Conservation (phyloP, 345 rosid genomes). For the Lenwebbia sp. region DNA sequence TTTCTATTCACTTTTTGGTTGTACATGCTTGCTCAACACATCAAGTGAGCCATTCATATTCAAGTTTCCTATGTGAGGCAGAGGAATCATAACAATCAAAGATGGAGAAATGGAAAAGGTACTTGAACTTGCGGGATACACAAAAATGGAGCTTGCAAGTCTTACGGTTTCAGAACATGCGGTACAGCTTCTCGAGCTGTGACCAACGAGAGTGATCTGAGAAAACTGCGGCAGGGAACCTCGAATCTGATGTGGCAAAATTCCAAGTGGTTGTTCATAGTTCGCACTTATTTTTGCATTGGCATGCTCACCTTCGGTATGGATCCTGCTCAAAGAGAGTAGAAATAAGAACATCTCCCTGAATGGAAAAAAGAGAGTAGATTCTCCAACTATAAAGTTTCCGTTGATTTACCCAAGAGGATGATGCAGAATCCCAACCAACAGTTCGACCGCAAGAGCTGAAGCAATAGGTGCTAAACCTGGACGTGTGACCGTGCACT, state of each 20-base stretch:
- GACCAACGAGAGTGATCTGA: conserved; percentile 72
- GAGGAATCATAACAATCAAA: background rate
- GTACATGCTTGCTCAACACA: background rate
- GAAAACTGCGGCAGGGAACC: conserved; percentile 80
- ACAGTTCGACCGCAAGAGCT: conserved; percentile 80
- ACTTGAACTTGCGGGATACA: background rate
- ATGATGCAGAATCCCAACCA: conserved; percentile 75
- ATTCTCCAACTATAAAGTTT: background rate
- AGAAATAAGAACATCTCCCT: background rate
- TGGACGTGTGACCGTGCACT: conserved; percentile 96
- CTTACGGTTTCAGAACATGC: conserved; percentile 86
- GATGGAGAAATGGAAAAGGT: background rate
- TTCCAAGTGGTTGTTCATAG: conserved; percentile 68
- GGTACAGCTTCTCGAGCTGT: conserved; percentile 76
- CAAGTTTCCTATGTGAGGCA: background rate
- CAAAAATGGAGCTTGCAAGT: background rate
- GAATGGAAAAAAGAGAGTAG: background rate
- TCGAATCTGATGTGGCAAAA: conserved; percentile 90
- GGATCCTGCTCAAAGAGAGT: conserved; percentile 31
- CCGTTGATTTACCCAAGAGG: conserved; percentile 55
- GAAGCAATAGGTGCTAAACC: conserved; percentile 96
- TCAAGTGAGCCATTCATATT: background rate
- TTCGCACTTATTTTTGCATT: conserved; percentile 27
- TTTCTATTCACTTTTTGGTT: background rate
- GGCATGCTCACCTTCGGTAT: conserved; percentile 52